A percentile compares a stretch with the other conserved stretches of the same genome.
phyloP scores from a whole-genome alignment of 169 alveolate genomes.

The Fabrea salina region DNA sequence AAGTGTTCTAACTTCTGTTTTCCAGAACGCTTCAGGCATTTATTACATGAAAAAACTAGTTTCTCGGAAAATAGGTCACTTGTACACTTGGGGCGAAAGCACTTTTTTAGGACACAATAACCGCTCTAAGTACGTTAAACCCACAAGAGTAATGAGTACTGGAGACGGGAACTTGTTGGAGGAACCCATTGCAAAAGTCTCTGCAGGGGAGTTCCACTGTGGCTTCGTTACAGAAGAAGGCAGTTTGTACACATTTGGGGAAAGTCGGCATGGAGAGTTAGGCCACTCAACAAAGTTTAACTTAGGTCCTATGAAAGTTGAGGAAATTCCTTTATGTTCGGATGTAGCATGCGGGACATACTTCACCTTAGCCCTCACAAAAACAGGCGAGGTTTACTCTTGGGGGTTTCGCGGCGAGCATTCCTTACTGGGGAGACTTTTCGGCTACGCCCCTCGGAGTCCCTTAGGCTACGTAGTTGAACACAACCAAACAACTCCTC shows the following conservation, averaged over 20 bases:
- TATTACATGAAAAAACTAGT: no score
- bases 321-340: background rate
- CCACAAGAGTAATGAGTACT: background rate
- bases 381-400: constrained; percentile 31
- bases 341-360: constrained; percentile 45
- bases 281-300: background rate
- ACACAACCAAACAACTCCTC: background rate
- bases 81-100: background rate
- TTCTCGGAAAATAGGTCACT: background rate
- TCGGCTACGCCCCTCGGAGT: background rate
- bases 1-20: no score
- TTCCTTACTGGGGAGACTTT: background rate
- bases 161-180: background rate
- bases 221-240: background rate
- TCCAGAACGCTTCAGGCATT: no score
- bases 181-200: background rate
- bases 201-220: background rate
- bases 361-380: constrained; percentile 39
- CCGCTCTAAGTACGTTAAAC: background rate
- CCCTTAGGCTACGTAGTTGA: background rate
- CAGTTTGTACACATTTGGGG: background rate
- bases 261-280: background rate
- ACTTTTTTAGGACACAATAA: background rate
- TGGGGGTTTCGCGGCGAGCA: constrained; percentile 43
- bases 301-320: background rate